Conservation (phyloP, 768 basidiomycete species). For the Phaeotremella fagi region DNA sequence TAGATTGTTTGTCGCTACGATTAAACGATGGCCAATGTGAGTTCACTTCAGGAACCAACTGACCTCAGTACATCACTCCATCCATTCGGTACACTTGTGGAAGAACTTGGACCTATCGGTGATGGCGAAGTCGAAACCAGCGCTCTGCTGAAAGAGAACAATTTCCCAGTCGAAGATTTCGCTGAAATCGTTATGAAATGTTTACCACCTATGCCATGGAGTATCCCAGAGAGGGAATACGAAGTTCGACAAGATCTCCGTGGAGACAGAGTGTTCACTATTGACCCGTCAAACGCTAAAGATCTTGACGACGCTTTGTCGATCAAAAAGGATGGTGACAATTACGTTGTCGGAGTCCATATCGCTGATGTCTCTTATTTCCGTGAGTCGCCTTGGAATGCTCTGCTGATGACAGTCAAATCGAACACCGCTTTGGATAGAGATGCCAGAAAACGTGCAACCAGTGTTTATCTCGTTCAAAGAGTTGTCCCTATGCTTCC, state of each 20-base stretch:
- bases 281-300: slow-evolving; percentile 83
- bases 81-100: slow-evolving; percentile 96
- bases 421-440: slow-evolving; percentile 83
- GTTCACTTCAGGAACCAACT: slow-evolving; percentile 42
- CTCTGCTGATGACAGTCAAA: slow-evolving; percentile 29
- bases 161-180: slow-evolving; percentile 97
- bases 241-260: slow-evolving; percentile 86
- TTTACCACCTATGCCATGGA: slow-evolving; percentile 89
- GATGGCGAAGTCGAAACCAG: slow-evolving; percentile 97
- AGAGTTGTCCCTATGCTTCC: slow-evolving; percentile 96
- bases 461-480: slow-evolving; percentile 94
- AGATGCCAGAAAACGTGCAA: slow-evolving; percentile 94
- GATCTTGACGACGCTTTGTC: slow-evolving; percentile 95
- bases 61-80: slow-evolving; percentile 85
- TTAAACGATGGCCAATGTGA: slow-evolving; percentile 79
- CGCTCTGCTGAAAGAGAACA: slow-evolving; percentile 95
- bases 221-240: slow-evolving; percentile 78
- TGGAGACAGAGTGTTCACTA: slow-evolving; percentile 77
- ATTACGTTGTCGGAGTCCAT: slow-evolving; percentile 88
- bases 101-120: slow-evolving; percentile 97
- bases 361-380: slow-evolving; percentile 95
- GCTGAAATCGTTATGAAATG: slow-evolving; percentile 92
- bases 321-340: slow-evolving; percentile 80
- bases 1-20: slow-evolving; percentile 92
- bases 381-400: slow-evolving; percentile 47